Base-by-base conservation (phyloP, 257 asterid species). In the Fraxinus americana region DNA sequence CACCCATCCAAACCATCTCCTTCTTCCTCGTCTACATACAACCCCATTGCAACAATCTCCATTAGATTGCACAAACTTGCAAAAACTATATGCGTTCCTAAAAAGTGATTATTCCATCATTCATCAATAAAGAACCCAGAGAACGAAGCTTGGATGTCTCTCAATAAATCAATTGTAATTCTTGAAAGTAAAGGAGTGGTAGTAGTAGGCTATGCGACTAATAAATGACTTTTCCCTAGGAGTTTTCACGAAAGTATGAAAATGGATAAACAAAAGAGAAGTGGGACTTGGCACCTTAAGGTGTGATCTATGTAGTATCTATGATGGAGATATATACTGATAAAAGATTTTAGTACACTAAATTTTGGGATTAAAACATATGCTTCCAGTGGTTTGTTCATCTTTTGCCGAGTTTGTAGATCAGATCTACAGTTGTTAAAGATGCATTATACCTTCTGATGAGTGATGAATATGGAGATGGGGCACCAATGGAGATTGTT, bases 11-110 rank as follows among this genome's bases (percentile, higher is more conserved):
- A n/a, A n/a, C n/a, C n/a, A n/a, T n/a, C n/a, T n/a, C n/a, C n/a
- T n/a, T n/a, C n/a, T n/a, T n/a, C n/a, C n/a, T n/a, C n/a, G n/a
- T n/a, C n/a, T n/a, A n/a, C n/a, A n/a, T n/a, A n/a, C n/a, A n/a
- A n/a, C n/a, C n/a, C n/a, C n/a, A n/a, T n/a, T n/a, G n/a, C n/a
- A n/a, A n/a, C n/a, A n/a, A n/a, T n/a, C n/a, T n/a, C n/a, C 70
- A 75, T 32, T 74, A 75, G 4, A 27, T 79, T 34, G 23, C 23
- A 30, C 41, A 5, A 38, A 68, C 67, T 16, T 43, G 23, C 75
- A 77, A 41, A 41, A 61, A 65, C 72, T 72, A 76, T 2, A 54
- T 25, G 14, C 16, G 4, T 35, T 41, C 48, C 48, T 68, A 34
- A 34, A 68, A 36, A 68, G 32, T 16, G 73, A 68, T 21, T 21